Conservation (phyloP, 2,329 filamentous ascomycete genomes). For the Pseudovirgaria hyperparasitica region DNA sequence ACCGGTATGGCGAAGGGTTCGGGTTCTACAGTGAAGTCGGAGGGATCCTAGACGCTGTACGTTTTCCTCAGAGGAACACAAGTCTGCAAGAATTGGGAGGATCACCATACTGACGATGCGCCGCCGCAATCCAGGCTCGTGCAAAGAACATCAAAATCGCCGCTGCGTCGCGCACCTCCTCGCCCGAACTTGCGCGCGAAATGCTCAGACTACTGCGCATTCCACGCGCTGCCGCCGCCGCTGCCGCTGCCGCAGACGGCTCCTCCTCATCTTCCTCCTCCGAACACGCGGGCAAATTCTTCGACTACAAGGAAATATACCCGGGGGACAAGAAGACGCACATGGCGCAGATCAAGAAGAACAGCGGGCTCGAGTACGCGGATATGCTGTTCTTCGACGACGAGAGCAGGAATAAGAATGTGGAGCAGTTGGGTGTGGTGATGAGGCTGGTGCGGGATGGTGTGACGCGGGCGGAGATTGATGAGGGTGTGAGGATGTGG, state of each 20-base stretch:
- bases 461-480: slow-evolving; percentile 62
- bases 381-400: slow-evolving; percentile 98
- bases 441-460: slow-evolving; percentile 77
- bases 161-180: slow-evolving; percentile 67
- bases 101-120: slow-evolving; percentile 1
- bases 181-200: slow-evolving; percentile 68
- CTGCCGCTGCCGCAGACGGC: slow-evolving; percentile 11
- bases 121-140: slow-evolving; percentile 10
- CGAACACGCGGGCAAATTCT: slow-evolving; percentile 34
- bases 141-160: slow-evolving; percentile 44
- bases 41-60: slow-evolving; percentile 25
- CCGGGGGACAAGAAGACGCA: slow-evolving; percentile 77
- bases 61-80: slow-evolving; percentile 1
- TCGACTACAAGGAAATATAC: slow-evolving; percentile 48
- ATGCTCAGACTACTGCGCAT: slow-evolving; percentile 65
- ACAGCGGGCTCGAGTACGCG: slow-evolving; percentile 57
- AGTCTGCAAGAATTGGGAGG: not conserved
- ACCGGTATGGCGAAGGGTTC: slow-evolving; percentile 33
- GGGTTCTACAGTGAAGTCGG: slow-evolving; percentile 35
- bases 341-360: slow-evolving; percentile 59
- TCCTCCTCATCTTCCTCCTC: not conserved
- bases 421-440: slow-evolving; percentile 65
- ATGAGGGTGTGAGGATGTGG: slow-evolving; percentile 71
- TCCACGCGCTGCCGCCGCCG: slow-evolving; percentile 43
- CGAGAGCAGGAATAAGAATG: slow-evolving; percentile 74